Conservation (phyloP, 2,329 filamentous ascomycete genomes). For the Aspergillus ustus region DNA sequence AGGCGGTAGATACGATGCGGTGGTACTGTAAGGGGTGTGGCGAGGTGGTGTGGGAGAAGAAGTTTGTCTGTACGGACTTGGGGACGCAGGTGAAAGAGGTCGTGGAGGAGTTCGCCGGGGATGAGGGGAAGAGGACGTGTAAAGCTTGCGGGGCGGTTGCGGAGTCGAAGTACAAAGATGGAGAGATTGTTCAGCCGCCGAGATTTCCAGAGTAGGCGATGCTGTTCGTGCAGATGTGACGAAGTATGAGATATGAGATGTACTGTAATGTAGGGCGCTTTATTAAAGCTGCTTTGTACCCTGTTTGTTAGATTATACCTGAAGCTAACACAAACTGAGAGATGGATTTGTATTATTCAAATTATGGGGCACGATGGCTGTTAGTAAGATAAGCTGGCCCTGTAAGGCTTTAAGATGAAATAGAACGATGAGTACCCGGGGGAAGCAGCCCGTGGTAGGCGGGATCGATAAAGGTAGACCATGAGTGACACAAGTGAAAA, state of each 20-base stretch:
- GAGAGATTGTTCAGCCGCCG: slow-evolving; percentile 49
- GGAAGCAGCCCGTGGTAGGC: slow-evolving; percentile 5
- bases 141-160: slow-evolving; percentile 76
- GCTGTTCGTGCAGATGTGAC: not conserved
- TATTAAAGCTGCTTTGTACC: not conserved
- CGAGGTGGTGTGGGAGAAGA: slow-evolving; percentile 78
- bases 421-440: slow-evolving; percentile 2
- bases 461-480: slow-evolving; percentile 11
- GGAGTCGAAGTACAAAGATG: slow-evolving; percentile 52
- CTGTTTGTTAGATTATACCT: not conserved
- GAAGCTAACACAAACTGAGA: not conserved
- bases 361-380: slow-evolving; percentile 16
- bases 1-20: slow-evolving; percentile 74
- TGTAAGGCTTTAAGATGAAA: slow-evolving; percentile 17
- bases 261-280: not conserved
- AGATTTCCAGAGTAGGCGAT: slow-evolving; percentile 38
- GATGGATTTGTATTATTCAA: slow-evolving; percentile 4
- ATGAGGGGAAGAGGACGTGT: slow-evolving; percentile 74
- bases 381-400: slow-evolving; percentile 8
- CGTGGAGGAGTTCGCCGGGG: slow-evolving; percentile 77
- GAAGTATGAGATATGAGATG: slow-evolving; percentile 1
- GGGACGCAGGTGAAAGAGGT: slow-evolving; percentile 94
- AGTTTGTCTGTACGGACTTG: slow-evolving; percentile 86
- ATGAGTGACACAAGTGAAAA: slow-evolving; percentile 2
- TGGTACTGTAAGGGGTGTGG: slow-evolving; percentile 85